Conservation (phyloP, 257 asterid species). For the Fraxinus quadrangulata region DNA sequence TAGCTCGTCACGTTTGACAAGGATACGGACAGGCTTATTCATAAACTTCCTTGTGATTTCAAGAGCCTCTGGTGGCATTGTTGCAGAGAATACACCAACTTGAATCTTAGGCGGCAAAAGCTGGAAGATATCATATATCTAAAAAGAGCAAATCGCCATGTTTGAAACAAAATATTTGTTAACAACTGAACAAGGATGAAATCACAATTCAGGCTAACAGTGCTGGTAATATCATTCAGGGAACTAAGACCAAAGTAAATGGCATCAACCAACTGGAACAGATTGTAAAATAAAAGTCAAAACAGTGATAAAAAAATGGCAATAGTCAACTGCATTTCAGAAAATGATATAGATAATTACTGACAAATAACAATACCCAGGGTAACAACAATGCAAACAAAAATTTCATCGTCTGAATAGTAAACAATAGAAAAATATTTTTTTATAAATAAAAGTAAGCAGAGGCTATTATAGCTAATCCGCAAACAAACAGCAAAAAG, state of each 20-base stretch:
- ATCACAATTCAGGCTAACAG: not conserved
- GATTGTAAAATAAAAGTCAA: not conserved
- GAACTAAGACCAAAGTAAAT: not conserved
- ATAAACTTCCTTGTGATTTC: constrained; percentile 53
- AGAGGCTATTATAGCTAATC: not conserved
- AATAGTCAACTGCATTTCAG: not conserved
- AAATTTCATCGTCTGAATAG: not conserved
- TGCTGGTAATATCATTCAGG: not conserved
- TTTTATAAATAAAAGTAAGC: not conserved
- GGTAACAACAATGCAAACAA: not conserved
- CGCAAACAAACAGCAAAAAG: not conserved
- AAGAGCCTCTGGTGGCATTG: constrained; percentile 57
- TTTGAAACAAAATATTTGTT: not conserved
- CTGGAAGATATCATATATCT: constrained; percentile 54
- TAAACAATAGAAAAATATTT: not conserved
- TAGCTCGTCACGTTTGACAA: constrained; percentile 53
- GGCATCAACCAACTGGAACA: not conserved
- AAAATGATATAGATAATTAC: too few relatives aligned
- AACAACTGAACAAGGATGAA: not conserved
- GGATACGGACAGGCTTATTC: constrained; percentile 52
- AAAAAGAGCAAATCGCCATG: constrained; percentile 1
- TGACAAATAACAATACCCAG: too few relatives aligned
- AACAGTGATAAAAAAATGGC: not conserved
- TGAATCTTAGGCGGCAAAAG: constrained; percentile 52
- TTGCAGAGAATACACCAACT: constrained; percentile 53